Conservation (phyloP, 768 basidiomycete species). For the Albatrellus ellisii region DNA sequence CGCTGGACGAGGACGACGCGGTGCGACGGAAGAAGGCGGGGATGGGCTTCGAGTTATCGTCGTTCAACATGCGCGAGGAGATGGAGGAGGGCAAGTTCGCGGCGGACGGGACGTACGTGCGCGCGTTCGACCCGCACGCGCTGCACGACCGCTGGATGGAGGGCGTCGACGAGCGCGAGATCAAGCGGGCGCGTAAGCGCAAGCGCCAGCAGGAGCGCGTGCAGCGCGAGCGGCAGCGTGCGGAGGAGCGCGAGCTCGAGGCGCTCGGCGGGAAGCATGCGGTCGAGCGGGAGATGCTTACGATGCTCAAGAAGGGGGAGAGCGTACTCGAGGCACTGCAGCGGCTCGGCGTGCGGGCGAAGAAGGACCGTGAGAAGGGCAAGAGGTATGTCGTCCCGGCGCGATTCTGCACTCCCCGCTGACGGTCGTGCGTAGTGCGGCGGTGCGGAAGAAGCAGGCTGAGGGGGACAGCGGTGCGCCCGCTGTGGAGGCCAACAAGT, state of each 20-base stretch:
- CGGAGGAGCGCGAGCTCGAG: slow-evolving; percentile 63
- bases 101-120: slow-evolving; percentile 81
- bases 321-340: slow-evolving; percentile 83
- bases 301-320: slow-evolving; percentile 78
- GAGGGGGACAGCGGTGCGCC: slow-evolving; percentile 24
- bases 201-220: slow-evolving; percentile 66
- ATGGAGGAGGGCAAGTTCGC: slow-evolving; percentile 98
- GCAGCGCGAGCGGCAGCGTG: slow-evolving; percentile 53
- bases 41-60: slow-evolving; percentile 90
- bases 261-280: slow-evolving; percentile 52
- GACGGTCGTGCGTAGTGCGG: not conserved
- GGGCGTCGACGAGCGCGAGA: slow-evolving; percentile 72
- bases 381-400: slow-evolving; percentile 12
- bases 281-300: slow-evolving; percentile 55
- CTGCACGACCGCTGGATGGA: slow-evolving; percentile 96
- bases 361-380: slow-evolving; percentile 25
- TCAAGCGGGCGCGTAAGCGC: slow-evolving; percentile 64
- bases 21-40: slow-evolving; percentile 62
- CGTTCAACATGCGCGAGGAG: slow-evolving; percentile 99
- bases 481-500: slow-evolving; percentile 33
- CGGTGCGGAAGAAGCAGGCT: slow-evolving; percentile 17
- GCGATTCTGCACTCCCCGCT: not conserved
- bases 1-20: slow-evolving; percentile 66
- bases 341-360: slow-evolving; percentile 61
- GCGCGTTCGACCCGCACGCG: slow-evolving; percentile 79